A percentile compares a stretch with the other conserved stretches of the same genome.
phyloP scores from a whole-genome alignment of 2,329 filamentous ascomycete genomes.

The Colletotrichum scovillei region DNA sequence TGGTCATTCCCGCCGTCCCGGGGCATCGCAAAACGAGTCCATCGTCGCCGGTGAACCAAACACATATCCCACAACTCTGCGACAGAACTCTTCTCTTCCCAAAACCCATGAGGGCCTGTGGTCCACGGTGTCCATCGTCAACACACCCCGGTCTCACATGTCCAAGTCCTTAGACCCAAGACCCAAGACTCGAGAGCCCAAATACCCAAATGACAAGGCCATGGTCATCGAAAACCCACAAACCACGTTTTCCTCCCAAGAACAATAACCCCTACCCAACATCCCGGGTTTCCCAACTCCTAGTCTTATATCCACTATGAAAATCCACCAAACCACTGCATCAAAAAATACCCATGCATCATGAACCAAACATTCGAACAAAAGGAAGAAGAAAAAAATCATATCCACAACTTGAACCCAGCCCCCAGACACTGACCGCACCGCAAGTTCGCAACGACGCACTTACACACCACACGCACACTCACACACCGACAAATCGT shows the following conservation, averaged over 20 bases:
- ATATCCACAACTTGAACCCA: not conserved
- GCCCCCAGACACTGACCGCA: not conserved
- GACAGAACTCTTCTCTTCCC: not conserved
- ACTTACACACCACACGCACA: not conserved
- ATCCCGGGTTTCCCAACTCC: not conserved
- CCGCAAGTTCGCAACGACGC: not conserved
- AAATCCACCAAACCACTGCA: slow-evolving; percentile 4
- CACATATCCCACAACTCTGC: slow-evolving; percentile 4
- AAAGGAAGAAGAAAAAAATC: not conserved
- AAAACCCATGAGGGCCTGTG: not conserved
- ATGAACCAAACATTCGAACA: not conserved
- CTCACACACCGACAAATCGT: slow-evolving; percentile 10
- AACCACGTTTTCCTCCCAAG: slow-evolving; percentile 18
- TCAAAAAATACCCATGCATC: slow-evolving; percentile 1
- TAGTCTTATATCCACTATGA: not conserved
- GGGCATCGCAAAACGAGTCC: not conserved
- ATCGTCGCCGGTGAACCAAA: not conserved
- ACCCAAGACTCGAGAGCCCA: too few species aligned
- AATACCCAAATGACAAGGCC: slow-evolving; percentile 20
- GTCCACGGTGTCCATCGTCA: not conserved
- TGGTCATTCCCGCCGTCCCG: not conserved
- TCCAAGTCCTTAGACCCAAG: not conserved
- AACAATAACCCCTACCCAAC: too few species aligned
- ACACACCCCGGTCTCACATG: not conserved
- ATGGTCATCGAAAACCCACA: slow-evolving; percentile 25